These are phyloP conservation scores for Eucalyptus cloeziana DNA, from an alignment of 345 rosid species.

Conservation along the genomic window DNA sequence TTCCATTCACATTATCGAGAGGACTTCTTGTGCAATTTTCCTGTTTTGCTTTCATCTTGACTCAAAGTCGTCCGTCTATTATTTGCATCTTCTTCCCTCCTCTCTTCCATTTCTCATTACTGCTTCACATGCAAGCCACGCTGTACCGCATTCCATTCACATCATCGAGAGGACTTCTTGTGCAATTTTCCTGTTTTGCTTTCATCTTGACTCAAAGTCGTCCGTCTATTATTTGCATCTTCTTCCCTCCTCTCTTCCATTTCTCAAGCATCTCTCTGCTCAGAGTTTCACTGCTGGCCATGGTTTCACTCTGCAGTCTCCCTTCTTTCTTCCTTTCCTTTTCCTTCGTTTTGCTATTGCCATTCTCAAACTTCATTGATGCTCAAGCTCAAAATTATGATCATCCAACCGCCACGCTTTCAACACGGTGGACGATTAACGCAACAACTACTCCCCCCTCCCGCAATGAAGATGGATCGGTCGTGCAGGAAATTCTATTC, in stretches of 20 bases:
- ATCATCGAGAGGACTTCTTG: no score
- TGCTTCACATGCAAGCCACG: rapidly evolving
- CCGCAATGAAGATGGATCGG: no score
- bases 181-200: no score
- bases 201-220: background rate
- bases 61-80: background rate
- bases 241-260: background rate
- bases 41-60: background rate
- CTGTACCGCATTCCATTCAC: no score
- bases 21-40: no score
- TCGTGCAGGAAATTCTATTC: background rate
- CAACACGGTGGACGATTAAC: background rate
- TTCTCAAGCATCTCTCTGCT: background rate
- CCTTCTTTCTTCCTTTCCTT: background rate
- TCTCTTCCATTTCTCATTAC: background rate
- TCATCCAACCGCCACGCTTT: background rate
- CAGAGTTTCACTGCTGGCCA: background rate
- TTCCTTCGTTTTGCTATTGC: background rate
- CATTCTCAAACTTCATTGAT: background rate
- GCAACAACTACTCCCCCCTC: rapidly evolving
- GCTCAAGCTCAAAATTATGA: background rate
- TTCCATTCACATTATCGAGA: no score
- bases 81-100: background rate
- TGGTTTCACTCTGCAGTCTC: background rate
- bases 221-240: background rate